Conservation (phyloP, 2,329 filamentous ascomycete species). For the Epichloe sylvatica region DNA sequence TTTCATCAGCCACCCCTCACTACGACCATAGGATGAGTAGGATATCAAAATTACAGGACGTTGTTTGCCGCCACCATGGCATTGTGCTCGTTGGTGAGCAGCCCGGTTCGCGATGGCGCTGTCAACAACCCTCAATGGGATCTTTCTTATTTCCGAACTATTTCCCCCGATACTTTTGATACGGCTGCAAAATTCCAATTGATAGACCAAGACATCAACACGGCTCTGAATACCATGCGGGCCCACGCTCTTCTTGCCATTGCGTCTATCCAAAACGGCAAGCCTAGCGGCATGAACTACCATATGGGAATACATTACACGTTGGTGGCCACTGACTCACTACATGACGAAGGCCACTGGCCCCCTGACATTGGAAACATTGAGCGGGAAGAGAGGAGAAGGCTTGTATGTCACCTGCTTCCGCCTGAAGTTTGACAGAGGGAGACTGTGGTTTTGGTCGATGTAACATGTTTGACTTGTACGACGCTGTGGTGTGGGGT, state of each 20-base stretch:
- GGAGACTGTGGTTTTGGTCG: conserved; percentile 31
- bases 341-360: conserved; percentile 42
- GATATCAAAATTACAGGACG: conserved; percentile 28
- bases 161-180: conserved; percentile 11
- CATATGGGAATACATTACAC: conserved; percentile 37
- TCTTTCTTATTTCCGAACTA: conserved; percentile 26
- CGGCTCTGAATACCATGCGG: conserved; percentile 9
- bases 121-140: conserved; percentile 23
- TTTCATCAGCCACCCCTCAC: conserved; percentile 34
- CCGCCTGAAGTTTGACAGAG: neutral
- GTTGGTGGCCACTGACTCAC: conserved; percentile 30
- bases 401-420: conserved; percentile 24
- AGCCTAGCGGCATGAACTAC: conserved; percentile 33
- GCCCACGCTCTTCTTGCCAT: conserved; percentile 32
- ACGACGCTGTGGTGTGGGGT: conserved; percentile 35
- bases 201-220: neutral
- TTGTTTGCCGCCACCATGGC: conserved; percentile 26
- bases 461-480: conserved; percentile 43
- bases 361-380: conserved; percentile 28
- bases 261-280: conserved; percentile 36
- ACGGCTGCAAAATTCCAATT: conserved; percentile 9
- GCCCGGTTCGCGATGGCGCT: conserved; percentile 35
- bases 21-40: conserved; percentile 23
- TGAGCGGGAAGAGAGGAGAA: conserved; percentile 32
- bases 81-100: conserved; percentile 34